Evolutionary conservation across 371 early-diverging fungal species (phyloP), one percentile per base, ranked within the genome.

Genomic region (Sporodiniella umbellata): DNA sequence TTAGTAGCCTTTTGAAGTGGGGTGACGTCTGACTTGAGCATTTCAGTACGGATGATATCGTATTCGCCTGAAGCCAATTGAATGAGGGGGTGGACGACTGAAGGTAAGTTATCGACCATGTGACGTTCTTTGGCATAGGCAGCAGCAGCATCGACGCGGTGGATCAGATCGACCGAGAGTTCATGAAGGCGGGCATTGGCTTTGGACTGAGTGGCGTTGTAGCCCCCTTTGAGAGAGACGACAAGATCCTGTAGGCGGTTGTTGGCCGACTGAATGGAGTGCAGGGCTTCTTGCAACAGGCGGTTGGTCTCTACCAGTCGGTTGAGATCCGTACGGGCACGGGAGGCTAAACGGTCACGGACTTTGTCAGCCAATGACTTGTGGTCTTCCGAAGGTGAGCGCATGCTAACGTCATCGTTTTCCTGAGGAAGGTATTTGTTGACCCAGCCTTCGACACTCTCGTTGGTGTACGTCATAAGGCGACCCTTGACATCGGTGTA

Each of bases 1-100:
- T 76, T 72, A 38, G 70, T 70, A 0, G 83, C 80, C 58, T 80
- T 82, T 57, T 77, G 73, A 25, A 75, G 26, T 8, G 78, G 65
- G 28, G 78, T 45, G 10, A 72, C 43, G 25, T 82, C 78, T 14
- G 54, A 57, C 45, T 77, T 77, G 45, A 54, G 38, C 10, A 70
- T 53, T 56, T 79, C 76, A 17, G 58, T 52, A 45, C 78, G 73
- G 31, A 80, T 65, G 14, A 68, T 69, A 25, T 58, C 68, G 54
- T 77, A 77, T 48, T 76, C 74, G 42, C 74, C 66, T 21, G 67
- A 64, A 22, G 75, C 71, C 60, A 82, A 80, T 6, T 28, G 47
- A 11, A 73, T 50, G 31, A 80, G 56, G 39, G 80, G 83, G 28
- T 70, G 50, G 8, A 82, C 43, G 12, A 70, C 70, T 7, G 24